phyloP scores from a whole-genome alignment of 805 yeast species.

The Kluyveromyces aestuarii region DNA sequence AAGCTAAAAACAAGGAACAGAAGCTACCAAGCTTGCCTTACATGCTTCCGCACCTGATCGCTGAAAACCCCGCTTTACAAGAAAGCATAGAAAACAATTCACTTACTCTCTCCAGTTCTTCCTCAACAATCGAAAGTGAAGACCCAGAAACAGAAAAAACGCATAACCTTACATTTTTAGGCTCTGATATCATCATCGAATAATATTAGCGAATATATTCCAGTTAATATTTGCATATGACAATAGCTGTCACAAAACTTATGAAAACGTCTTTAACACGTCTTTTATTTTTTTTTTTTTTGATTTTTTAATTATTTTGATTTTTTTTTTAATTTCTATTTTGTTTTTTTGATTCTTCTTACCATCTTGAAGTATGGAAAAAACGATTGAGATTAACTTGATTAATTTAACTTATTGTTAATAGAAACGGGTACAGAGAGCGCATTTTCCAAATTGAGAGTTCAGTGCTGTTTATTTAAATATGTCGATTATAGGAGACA shows the following conservation, averaged over 20 bases:
- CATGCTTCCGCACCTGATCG: background rate
- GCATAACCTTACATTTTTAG: background rate
- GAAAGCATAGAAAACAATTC: background rate
- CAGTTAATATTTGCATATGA: background rate
- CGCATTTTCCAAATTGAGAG: no score
- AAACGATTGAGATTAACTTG: background rate
- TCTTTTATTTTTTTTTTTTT: no score
- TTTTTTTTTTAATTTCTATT: no score
- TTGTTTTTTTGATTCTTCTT: background rate
- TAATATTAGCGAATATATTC: background rate
- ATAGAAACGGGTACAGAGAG: no score
- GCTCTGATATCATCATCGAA: background rate
- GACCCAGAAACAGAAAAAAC: background rate
- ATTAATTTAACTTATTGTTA: no score
- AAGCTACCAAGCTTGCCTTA: no score
- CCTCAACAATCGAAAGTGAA: background rate
- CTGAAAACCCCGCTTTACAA: background rate
- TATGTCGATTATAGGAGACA: constrained; percentile 22
- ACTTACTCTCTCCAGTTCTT: background rate
- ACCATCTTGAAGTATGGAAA: background rate
- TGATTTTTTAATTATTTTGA: no score
- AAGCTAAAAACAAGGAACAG: background rate
- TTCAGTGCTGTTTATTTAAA: background rate
- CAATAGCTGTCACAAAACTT: background rate
- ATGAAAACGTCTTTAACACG: background rate